Evolutionary conservation across 768 basidiomycete genomes (phyloP), one percentile per base, ranked within the genome.

Genomic region (Hortiboletus flavorubellus): DNA sequence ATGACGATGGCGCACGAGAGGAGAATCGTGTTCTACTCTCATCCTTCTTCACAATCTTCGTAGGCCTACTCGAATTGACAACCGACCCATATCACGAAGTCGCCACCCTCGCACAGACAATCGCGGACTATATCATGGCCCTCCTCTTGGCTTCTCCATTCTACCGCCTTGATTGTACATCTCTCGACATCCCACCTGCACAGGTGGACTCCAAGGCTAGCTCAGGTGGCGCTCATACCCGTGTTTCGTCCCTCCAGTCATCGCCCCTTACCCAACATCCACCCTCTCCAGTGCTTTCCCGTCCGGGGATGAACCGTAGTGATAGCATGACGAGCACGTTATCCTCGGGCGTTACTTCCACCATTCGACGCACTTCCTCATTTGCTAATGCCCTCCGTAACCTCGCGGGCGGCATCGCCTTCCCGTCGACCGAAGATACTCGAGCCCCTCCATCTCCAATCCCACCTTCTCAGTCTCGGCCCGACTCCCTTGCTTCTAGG

Each of bases 61-160:
- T 87, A 15, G 82, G 87, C 6, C 79, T 99, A 15, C 75, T 97
- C 55, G 95, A 98, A 68, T 80, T 98, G 10, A 92, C 94, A 0
- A 87, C 88, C 10, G 97, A 98, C 64, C 91, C 96, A 0, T 93
- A 96, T 64, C 84, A 87, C 45, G 94, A 98, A 68, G 94, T 98
- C 14, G 89, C 93, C 0, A 85, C 89, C 8, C 84, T 91, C 65
- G 95, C 95, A 1, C 89, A 90, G 64, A 94, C 91, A 0, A 85
- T 96, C 29, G 81, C 93, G 31, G 97, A 99, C 72, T 97, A 96
- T 67, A 81, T 97, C 62, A 86, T 91, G 74, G 93, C 93, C 2
- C 80, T 94, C 5, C 81, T 98, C 12, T 75, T 96, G 11, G 93
- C 95, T 64, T 93, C 91, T 2, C 91, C 93, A 0, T 96, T 96